phyloP scores from a whole-genome alignment of 306 rosid genomes.

The Acacia acuminata region DNA sequence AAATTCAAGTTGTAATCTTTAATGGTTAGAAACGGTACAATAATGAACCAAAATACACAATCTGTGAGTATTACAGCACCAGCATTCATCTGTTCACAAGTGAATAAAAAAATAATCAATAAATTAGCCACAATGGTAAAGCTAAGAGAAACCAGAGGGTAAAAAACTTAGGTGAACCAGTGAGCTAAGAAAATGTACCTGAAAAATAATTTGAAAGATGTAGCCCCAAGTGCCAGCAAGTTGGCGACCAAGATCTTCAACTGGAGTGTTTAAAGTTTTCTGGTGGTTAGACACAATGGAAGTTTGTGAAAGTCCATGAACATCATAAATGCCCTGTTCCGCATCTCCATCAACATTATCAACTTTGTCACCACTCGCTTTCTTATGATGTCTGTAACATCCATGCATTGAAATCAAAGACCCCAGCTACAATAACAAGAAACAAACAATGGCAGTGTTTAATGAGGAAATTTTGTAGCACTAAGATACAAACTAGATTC shows the following conservation, averaged over 20 bases:
- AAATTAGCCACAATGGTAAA: constrained; percentile 9
- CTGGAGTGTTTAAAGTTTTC: constrained; percentile 39
- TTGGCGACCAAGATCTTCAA: constrained; percentile 45
- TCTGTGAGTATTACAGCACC: constrained; percentile 95
- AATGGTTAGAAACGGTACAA: constrained; percentile 80
- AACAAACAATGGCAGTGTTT: constrained; percentile 9
- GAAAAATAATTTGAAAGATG: constrained; percentile 83
- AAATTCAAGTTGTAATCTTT: constrained; percentile 79
- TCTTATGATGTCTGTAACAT: constrained; percentile 76
- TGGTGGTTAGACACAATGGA: constrained; percentile 36
- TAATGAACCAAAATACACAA: constrained; percentile 86
- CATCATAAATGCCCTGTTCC: constrained; percentile 59
- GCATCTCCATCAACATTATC: constrained; percentile 71
- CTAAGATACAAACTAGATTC: neutral
- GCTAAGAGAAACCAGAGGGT: neutral
- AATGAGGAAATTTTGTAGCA: neutral
- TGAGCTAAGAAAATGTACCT: constrained; percentile 47
- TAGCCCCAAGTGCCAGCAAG: constrained; percentile 83
- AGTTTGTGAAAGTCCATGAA: constrained; percentile 34
- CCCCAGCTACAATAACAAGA: constrained; percentile 60
- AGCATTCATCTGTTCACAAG: constrained; percentile 78
- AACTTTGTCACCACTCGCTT: constrained; percentile 80
- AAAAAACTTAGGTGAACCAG: neutral
- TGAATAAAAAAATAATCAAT: constrained; percentile 22
- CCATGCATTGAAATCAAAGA: constrained; percentile 82